Base-by-base conservation (phyloP, 1,284 basidiomycete species). In the Tremellales sp. region DNA sequence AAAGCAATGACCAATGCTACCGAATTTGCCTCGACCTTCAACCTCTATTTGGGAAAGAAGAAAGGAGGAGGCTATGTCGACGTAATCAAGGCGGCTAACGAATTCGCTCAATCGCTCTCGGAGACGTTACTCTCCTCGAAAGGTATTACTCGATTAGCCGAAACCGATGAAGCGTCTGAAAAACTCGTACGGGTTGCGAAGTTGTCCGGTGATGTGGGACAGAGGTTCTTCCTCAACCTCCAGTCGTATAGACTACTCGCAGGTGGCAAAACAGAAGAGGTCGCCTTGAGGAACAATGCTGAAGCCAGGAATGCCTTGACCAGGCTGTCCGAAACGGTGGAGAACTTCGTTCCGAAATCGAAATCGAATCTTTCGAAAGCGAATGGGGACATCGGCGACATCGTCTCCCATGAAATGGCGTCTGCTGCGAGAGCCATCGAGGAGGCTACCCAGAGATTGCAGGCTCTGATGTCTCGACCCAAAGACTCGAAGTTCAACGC, bases 41-140 rank as follows among this genome's bases (percentile, higher is more conserved):
- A 90, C 70, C 80, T 95, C 13, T 90, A 90, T 74, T 79, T 98
- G 18, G 82, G 84, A 47, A 87, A 87, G 32, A 90, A 97, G 64
- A 77, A 78, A 29, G 94, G 94, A 35, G 70, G 69, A 9, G 89
- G 97, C 52, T 84, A 98, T 64, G 95, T 99, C 52, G 90, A 95
- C 45, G 95, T 98, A 45, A 98, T 99, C 79, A 97, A 97, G 75
- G 82, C 85, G 37, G 90, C 94, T 51, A 98, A 97, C 74, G 91
- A 95, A 66, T 83, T 97, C 47, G 92, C 94, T 0, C 95, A 98
- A 72, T 84, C 88, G 8, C 77, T 97, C 43, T 79, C 86, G 4
- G 95, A 99, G 55, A 91, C 95, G 32, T 76, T 99, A 40, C 80
- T 86, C 70, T 94, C 88, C 71, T 85, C 88, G 50, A 98, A 98